Base-by-base conservation (phyloP, 2,329 filamentous ascomycete species). In the Fusarium penzigii region DNA sequence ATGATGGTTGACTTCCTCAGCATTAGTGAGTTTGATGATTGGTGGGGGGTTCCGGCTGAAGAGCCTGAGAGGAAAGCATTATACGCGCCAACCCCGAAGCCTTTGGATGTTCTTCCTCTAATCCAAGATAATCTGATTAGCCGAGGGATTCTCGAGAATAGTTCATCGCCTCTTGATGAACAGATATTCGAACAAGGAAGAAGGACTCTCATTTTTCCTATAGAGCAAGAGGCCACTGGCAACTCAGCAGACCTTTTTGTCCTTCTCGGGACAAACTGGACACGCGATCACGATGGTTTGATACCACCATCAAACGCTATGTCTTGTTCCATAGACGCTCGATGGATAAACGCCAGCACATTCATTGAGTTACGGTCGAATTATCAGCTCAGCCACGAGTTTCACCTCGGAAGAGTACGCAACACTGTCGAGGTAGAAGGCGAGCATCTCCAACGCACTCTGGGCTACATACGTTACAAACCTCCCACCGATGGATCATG, bases 171-270 rank as follows among this genome's bases (percentile, higher is more conserved):
- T n/a, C 29, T 52, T 6, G 29, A 45, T 4, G 11, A 9, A 2
- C 34, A 41, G n/a, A 48, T 52, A 17, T 52, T 52, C 20, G 25
- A 52, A n/a, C 17, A 52, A 20, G 17, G 16, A 16, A 41, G 50
- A 5, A 6, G 16, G 3, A 39, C 29, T 9, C 42, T 45, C 38
- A 45, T 52, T 3, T 14, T 42, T 13, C 45, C 50, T 2, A 17
- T 29, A 5, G 41, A 52, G 8, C 41, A 20, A 38, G 12, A 42
- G 5, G 11, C 13, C 13, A 48, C 20, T 3, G n/a, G 17, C 2
- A 52, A 25, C 32, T 48, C 34, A 10, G 25, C 48, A 5, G 32
- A 39, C 14, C 16, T 50, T 0, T 14, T 20, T 1, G 2, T 47
- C 5, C 17, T 41, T 1, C 17, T 48, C 2, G 25, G 32, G 4